phyloP scores from a whole-genome alignment of 345 rosid species.

The Eucalyptus rudis region DNA sequence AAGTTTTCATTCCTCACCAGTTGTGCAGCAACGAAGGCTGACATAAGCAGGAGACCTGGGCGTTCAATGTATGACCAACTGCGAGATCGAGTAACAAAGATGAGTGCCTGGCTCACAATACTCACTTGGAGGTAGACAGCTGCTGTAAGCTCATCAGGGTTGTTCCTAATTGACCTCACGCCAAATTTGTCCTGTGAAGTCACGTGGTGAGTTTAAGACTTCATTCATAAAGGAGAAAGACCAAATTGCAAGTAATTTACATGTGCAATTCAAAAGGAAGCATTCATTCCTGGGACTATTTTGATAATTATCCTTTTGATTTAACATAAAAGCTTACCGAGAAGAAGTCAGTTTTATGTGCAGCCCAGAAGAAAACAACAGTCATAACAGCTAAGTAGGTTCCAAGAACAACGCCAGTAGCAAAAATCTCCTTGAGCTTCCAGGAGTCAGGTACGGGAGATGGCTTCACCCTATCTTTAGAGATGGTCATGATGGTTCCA shows the following conservation, averaged over 20 bases:
- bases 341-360: slow-evolving; percentile 56
- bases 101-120: slow-evolving; percentile 88
- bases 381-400: slow-evolving; percentile 82
- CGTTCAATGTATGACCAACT: slow-evolving; percentile 89
- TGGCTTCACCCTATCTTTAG: slow-evolving; percentile 79
- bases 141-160: slow-evolving; percentile 41
- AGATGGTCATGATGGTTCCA: slow-evolving; percentile 80
- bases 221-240: not conserved
- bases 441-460: slow-evolving; percentile 81
- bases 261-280: not conserved
- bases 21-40: slow-evolving; percentile 66
- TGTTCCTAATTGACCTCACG: slow-evolving; percentile 46
- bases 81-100: slow-evolving; percentile 90
- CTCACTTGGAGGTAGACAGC: slow-evolving; percentile 96
- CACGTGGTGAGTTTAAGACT: not conserved
- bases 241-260: not conserved
- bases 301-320: not conserved
- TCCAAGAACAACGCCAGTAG: slow-evolving; percentile 75
- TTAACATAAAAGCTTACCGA: slow-evolving; percentile 22
- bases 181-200: slow-evolving; percentile 57
- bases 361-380: slow-evolving; percentile 78
- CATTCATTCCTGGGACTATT: not conserved
- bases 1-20: slow-evolving; percentile 26
- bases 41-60: slow-evolving; percentile 60
- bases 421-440: slow-evolving; percentile 85